Base-by-base conservation (phyloP, 2,329 filamentous ascomycete genomes). In the Alternaria metachromatica region DNA sequence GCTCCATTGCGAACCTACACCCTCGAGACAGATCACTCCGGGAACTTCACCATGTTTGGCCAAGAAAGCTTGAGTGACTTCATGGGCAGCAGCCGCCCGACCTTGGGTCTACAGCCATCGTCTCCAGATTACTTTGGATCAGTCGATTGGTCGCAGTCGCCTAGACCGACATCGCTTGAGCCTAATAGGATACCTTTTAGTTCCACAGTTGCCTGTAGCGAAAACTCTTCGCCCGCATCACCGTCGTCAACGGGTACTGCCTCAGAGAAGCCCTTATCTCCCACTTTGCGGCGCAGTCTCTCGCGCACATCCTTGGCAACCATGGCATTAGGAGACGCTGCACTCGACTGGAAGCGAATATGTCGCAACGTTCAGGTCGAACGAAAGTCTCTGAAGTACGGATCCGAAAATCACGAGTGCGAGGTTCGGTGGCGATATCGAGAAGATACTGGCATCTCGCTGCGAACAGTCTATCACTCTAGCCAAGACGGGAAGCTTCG, bases 331-430 rank as follows among this genome's bases (percentile, higher is more conserved):
- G 75, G 75, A 3, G 67, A 72, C 9, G 67, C 69, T 21, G 74
- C 74, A 9, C 53, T 78, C n/a, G 65, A 74, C 7, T 78, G 75
- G 75, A 76, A 68, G n/a, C 64, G 60, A 11, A 67, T 78, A 8
- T 72, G 68, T 49, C 66, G 66, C 13, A 75, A 72, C n/a, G 70
- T 72, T 4, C 60, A 72, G 26, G 75, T 78, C 5, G 75, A 78
- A 58, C 71, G 74, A 5, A 69, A 54, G 10, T 64, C 69, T 4
- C 12, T 21, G 26, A 67, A 41, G 37, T 56, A 30, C 57, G 68
- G 57, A 48, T 23, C 45, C 26, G 60, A 69, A 48, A 71, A 51
- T 20, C 63, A 56, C 49, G 64, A 72, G 28, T 77, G 75, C 51
- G 71, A 76, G 23, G 18, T 77, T 9, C 67, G 73, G 15, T 78